Percentiles rank a stretch among this genome's conserved stretches.
These are phyloP conservation scores for Trypanosoma congolense DNA, from an alignment of 208 protist genomes.

Conservation along the genomic window DNA sequence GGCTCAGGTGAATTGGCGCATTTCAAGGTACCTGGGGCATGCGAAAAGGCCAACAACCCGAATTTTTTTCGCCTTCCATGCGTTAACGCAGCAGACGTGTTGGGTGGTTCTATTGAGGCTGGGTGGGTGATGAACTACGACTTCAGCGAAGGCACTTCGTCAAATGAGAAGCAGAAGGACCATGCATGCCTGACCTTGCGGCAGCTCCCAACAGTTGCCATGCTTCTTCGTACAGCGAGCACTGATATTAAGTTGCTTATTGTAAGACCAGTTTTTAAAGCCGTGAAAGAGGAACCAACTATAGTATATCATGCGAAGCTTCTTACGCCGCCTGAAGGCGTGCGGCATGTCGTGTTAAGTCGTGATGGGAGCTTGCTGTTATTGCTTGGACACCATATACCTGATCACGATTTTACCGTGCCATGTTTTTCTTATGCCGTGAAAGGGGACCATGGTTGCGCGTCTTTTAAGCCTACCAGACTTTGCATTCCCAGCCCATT, in stretches of 20 bases:
- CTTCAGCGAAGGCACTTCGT: slow-evolving; percentile 12
- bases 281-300: slow-evolving; percentile 1
- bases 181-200: background rate
- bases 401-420: background rate
- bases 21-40: slow-evolving; percentile 9
- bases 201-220: slow-evolving; percentile 16
- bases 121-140: slow-evolving; percentile 3
- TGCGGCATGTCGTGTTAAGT: slow-evolving; percentile 15
- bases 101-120: background rate
- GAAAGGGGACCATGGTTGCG: background rate
- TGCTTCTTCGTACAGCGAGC: slow-evolving; percentile 6
- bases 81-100: background rate
- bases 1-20: background rate
- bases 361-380: slow-evolving; percentile 7
- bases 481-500: background rate
- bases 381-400: slow-evolving; percentile 2
- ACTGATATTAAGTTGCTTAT: slow-evolving; percentile 15
- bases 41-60: slow-evolving; percentile 18
- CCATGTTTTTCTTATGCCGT: slow-evolving; percentile 8
- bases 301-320: slow-evolving; percentile 10
- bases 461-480: slow-evolving; percentile 5
- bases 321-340: slow-evolving; percentile 6
- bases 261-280: slow-evolving; percentile 7
- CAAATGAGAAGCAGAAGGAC: background rate
- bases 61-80: slow-evolving; percentile 23